Evolutionary conservation across 495 filamentous ascomycete genomes (phyloP).

Genomic region (Chaetomium tenue): DNA sequence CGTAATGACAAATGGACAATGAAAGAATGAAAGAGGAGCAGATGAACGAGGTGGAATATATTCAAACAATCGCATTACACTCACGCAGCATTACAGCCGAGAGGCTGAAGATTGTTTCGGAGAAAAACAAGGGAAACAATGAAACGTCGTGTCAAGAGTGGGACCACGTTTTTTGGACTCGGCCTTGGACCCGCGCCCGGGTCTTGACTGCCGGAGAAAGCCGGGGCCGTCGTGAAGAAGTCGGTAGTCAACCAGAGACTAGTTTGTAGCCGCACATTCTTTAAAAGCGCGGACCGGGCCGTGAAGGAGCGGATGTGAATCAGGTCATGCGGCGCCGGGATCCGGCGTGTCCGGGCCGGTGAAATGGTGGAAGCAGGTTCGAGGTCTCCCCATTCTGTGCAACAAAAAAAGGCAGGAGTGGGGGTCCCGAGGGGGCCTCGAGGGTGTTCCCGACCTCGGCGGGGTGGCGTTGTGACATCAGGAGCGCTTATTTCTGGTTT

Average conservation of each 20-base stretch:
- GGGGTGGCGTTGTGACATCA: slow-evolving; percentile 21
- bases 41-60: too few species aligned
- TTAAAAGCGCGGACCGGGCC: background rate
- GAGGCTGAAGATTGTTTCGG: too few species aligned
- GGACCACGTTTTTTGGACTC: background rate
- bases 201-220: background rate
- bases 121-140: too few species aligned
- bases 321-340: background rate
- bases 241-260: too few species aligned
- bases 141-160: background rate
- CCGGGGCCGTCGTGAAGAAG: background rate
- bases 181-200: background rate
- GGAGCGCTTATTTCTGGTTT: slow-evolving; percentile 27
- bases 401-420: background rate
- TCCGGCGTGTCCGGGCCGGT: background rate
- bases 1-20: too few species aligned
- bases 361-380: background rate
- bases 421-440: background rate
- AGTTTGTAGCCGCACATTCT: too few species aligned
- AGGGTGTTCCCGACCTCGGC: slow-evolving; percentile 7
- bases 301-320: background rate
- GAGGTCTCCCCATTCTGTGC: background rate
- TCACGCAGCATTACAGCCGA: too few species aligned
- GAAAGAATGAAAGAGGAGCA: too few species aligned
- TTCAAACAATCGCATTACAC: too few species aligned